Evolutionary conservation across 2,329 filamentous ascomycete genomes (phyloP).

Genomic region (Colletotrichum higginsianum): DNA sequence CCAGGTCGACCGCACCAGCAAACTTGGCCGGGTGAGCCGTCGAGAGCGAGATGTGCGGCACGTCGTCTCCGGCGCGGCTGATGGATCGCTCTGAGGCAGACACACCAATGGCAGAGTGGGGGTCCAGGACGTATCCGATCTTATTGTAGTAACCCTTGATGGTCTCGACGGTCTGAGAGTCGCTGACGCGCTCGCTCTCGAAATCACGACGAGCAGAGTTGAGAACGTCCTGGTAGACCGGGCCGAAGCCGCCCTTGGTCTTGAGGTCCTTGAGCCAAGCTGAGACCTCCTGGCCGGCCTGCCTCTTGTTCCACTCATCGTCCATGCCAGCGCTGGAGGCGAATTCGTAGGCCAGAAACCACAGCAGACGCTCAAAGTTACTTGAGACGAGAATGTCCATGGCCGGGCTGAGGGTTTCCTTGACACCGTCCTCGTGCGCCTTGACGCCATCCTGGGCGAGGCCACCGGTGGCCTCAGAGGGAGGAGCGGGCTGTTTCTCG

Average conservation of each 20-base stretch:
- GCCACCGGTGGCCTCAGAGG: conserved; percentile 72
- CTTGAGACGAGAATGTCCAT: conserved; percentile 98
- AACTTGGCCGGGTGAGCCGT: conserved; percentile 99
- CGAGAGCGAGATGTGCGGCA: conserved; percentile 86
- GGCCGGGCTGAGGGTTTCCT: conserved; percentile 92
- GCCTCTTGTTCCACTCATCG: conserved; percentile 75
- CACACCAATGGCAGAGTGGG: conserved; percentile 91
- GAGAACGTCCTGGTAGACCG: conserved; percentile 82
- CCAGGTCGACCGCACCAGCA: conserved; percentile 84
- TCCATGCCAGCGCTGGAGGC: conserved; percentile 73
- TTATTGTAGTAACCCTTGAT: conserved; percentile 70
- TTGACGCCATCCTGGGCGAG: conserved; percentile 74
- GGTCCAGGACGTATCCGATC: conserved; percentile 87
- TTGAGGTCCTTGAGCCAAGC: conserved; percentile 87
- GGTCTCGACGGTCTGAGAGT: conserved; percentile 77
- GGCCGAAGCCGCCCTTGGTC: conserved; percentile 82
- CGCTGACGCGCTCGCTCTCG: conserved; percentile 81
- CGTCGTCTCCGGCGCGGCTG: conserved; percentile 62
- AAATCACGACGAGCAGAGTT: conserved; percentile 81
- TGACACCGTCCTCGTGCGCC: conserved; percentile 81
- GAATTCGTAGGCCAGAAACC: conserved; percentile 89
- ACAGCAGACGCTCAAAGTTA: conserved; percentile 96
- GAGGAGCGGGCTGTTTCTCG: conserved; percentile 82
- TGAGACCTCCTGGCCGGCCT: conserved; percentile 82
- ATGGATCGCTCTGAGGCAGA: conserved; percentile 81